Base-by-base conservation (phyloP, 768 basidiomycete genomes). In the Dictyophora rubrovolvata region DNA sequence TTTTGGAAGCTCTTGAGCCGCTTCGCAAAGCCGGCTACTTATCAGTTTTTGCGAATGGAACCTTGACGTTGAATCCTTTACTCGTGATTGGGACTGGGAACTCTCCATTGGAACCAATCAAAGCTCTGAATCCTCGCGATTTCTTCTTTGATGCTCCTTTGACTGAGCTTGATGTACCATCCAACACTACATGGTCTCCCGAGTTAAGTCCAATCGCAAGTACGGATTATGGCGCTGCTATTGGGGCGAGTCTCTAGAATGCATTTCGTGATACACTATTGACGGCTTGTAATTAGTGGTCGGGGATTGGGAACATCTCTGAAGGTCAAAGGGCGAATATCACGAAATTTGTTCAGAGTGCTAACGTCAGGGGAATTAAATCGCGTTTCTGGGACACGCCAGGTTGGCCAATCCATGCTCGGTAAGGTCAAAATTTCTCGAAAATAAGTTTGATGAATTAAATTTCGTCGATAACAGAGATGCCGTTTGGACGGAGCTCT, bases 341-440 rank as follows among this genome's bases (percentile, higher is more conserved):
- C 48, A 71, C 67, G 18, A 69, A 63, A 46, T 70, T 77, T 34
- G 71, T 81, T n/a, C 64, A 64, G 17, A 71, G 74, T 61, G 79
- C 79, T 0, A 76, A 81, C 55, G 65, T 62, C 17, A 60, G 71
- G 22, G 76, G 78, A 8, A 75, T 80, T 54, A 69, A 67, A 56
- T 75, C 80, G 4, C 69, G 80, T 49, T 80, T 80, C 61, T 81
- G 78, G 78, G 77, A 78, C 62, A 79, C 77, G 1, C 79, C 79
- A 1, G 76, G 70, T 8, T 79, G 74, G 73, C 80, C 79, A 0
- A 72, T 78, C 33, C 55, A 62, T 51, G 78, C 77, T 1, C 35
- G 61, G 61, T 62, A 46, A 22, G 23, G 14, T 7, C 4, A 7
- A 28, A 28, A 3, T 34, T 22, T 59, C 12, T 18, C 52, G n/a